Evolutionary conservation across 2,329 filamentous ascomycete species (phyloP), one percentile per base, ranked within the genome.

Genomic region (Rhynchosporium secalis): DNA sequence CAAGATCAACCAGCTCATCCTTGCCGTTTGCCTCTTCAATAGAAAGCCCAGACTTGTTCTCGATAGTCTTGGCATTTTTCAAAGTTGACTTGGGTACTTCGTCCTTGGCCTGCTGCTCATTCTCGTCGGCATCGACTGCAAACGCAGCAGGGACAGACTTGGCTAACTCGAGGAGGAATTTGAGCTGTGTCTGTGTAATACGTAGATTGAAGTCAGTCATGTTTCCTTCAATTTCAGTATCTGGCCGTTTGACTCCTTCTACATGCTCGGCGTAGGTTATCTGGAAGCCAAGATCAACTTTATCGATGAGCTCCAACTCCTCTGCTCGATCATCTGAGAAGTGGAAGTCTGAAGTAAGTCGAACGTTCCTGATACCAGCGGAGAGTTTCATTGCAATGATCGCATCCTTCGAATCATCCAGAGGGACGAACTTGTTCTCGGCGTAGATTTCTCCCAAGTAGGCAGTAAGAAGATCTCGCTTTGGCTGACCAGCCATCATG

Each of bases 361-460:
- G 87, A 64, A 97, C 92, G 65, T 99, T 96, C 59, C 94, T 86
- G 68, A 99, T 94, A 28, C 95, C 95, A 20, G 92, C 89, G 2
- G 90, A 90, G 15, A 99, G 83, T 73, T 96, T 92, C 81, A 96
- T 99, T 38, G 91, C 91, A 63, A 91, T 87, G 3, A 88, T 84
- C 0, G 90, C 83, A 36, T 86, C 78, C 69, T 90, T 80, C 0
- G 86, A 87, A 63, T 96, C 92, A 66, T 96, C 90, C 3, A 98
- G 78, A 0, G 91, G 89, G 0, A 89, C 85, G 72, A 99, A 99
- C 66, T 88, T 90, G 75, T 99, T 99, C 75, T 93, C 92, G 0
- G 91, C 93, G 73, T 98, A 99, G 29, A 99, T 97, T 74, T 99
- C 96, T 77, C 95, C 95, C 2, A 99, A 79, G 71, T 98, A 96